These are phyloP conservation scores for Incumbomyces delicatus DNA, from an alignment of 2,329 filamentous ascomycete genomes.

Conservation along the genomic window DNA sequence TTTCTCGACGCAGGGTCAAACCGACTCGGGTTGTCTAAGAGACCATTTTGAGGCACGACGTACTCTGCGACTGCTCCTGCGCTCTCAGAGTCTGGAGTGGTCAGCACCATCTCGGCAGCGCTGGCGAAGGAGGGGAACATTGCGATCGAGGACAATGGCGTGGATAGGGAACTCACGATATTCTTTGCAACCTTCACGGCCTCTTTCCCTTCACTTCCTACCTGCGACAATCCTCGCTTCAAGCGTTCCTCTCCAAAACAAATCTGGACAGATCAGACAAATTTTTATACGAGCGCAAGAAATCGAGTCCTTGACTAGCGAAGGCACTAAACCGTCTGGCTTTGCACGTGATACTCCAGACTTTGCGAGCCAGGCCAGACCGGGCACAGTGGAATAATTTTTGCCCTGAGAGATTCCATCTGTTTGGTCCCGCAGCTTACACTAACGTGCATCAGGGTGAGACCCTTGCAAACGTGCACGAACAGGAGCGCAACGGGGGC, in stretches of 20 bases:
- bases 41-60: not conserved
- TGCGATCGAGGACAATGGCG: not conserved
- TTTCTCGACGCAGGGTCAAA: no score
- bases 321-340: not conserved
- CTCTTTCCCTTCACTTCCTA: slow-evolving; percentile 6
- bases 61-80: not conserved
- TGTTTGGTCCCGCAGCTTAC: no score
- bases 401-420: no score
- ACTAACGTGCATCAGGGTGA: not conserved
- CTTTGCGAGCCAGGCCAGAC: no score
- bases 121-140: no score
- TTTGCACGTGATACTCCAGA: no score
- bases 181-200: slow-evolving; percentile 6
- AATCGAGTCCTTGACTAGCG: not conserved
- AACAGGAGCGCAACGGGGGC: no score
- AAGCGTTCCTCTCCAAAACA: not conserved
- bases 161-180: slow-evolving; percentile 1
- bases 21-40: no score
- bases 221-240: slow-evolving; percentile 2
- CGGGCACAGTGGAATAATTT: no score
- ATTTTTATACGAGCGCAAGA: not conserved
- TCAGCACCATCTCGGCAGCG: not conserved
- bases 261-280: not conserved
- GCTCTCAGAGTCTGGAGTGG: not conserved
- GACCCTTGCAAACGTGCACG: not conserved